Evolutionary conservation across 345 rosid genomes (phyloP).

Genomic region (Euphorbia tirucalli): DNA sequence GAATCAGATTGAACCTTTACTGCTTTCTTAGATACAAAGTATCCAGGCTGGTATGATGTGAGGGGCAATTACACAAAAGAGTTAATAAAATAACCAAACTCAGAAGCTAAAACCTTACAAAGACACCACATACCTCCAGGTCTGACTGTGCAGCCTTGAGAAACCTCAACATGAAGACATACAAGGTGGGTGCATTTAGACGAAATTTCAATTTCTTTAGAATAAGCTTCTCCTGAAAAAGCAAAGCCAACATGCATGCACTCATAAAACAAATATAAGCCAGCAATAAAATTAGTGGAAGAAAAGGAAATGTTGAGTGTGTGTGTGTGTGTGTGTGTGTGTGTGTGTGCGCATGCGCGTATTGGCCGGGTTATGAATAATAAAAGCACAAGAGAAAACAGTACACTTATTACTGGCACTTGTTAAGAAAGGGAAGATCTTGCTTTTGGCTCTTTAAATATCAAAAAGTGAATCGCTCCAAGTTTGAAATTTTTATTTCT

Average conservation of each 20-base stretch:
- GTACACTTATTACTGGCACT: too few species aligned
- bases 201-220: slow-evolving; percentile 79
- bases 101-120: background rate
- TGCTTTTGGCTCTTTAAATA: too few species aligned
- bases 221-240: slow-evolving; percentile 69
- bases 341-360: too few species aligned
- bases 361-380: too few species aligned
- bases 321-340: too few species aligned
- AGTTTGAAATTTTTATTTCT: too few species aligned
- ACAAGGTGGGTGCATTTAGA: slow-evolving; percentile 77
- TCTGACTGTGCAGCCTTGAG: slow-evolving; percentile 91
- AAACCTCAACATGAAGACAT: slow-evolving; percentile 92
- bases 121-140: slow-evolving; percentile 45
- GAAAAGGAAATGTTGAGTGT: too few species aligned
- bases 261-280: background rate
- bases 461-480: too few species aligned
- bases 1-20: background rate
- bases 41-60: background rate
- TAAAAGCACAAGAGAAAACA: too few species aligned
- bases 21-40: background rate
- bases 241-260: slow-evolving; percentile 17
- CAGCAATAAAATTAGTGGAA: background rate
- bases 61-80: background rate
- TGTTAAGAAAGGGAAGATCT: too few species aligned
- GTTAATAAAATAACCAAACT: background rate